phyloP scores from a whole-genome alignment of 306 rosid genomes.

The Oemleria cerasiformis region DNA sequence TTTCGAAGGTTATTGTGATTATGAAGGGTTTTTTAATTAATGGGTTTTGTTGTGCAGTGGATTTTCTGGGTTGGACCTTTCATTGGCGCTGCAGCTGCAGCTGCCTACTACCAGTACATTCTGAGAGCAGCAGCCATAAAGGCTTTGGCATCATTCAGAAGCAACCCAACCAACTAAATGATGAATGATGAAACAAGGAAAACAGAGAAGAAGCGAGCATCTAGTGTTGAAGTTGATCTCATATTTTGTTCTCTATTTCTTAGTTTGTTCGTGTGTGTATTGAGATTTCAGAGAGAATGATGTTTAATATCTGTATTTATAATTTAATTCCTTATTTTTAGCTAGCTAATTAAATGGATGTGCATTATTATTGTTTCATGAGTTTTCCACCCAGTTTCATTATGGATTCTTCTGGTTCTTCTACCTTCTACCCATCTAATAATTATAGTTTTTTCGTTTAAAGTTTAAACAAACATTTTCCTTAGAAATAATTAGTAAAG shows the following conservation, averaged over 20 bases:
- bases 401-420: no score
- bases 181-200: not conserved
- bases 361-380: conserved; percentile 24
- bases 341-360: conserved; percentile 1
- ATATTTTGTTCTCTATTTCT: conserved; percentile 4
- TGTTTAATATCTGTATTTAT: not conserved
- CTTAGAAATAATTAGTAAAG: not conserved
- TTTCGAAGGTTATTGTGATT: no score
- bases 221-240: not conserved
- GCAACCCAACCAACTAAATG: conserved; percentile 62
- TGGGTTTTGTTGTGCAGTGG: conserved; percentile 44
- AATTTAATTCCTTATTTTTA: not conserved
- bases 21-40: not conserved
- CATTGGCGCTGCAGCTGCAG: conserved; percentile 74
- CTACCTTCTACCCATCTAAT: no score
- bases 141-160: conserved; percentile 81
- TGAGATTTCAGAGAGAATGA: not conserved
- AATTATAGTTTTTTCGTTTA: not conserved
- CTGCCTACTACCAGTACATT: conserved; percentile 84
- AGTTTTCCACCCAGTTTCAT: not conserved
- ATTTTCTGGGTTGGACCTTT: conserved; percentile 92
- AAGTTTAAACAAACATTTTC: not conserved
- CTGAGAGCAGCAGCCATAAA: conserved; percentile 79
- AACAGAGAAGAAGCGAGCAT: not conserved
- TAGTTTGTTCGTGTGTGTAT: conserved; percentile 17